phyloP scores from a whole-genome alignment of 2,329 filamentous ascomycete species.

The Curvularia lunata region DNA sequence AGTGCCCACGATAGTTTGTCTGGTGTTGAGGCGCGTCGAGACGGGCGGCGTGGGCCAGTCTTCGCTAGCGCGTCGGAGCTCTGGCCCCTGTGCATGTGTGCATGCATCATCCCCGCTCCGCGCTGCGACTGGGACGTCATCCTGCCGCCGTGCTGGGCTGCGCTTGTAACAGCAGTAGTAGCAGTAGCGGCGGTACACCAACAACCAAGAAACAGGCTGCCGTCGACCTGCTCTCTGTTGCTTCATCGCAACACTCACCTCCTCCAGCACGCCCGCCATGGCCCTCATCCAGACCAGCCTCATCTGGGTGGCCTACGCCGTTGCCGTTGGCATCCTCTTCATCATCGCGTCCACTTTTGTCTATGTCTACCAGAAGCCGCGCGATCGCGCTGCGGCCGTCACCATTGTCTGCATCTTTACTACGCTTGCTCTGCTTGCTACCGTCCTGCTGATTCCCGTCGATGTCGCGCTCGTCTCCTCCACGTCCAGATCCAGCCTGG shows the following conservation, averaged over 20 bases:
- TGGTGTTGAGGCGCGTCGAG: conserved; percentile 28
- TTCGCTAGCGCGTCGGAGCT: conserved; percentile 18
- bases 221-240: not conserved
- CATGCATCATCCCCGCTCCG: conserved; percentile 17
- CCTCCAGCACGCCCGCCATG: conserved; percentile 51
- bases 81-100: conserved; percentile 11
- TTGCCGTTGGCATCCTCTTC: conserved; percentile 78
- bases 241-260: not conserved
- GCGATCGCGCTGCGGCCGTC: conserved; percentile 82
- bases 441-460: conserved; percentile 88
- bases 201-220: not conserved
- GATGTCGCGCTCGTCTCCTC: conserved; percentile 94
- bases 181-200: not conserved
- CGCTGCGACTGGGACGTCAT: conserved; percentile 19
- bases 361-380: conserved; percentile 87
- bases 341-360: conserved; percentile 82
- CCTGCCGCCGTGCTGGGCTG: conserved; percentile 3
- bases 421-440: conserved; percentile 85
- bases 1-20: conserved; percentile 15
- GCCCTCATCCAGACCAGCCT: conserved; percentile 82
- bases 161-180: not conserved
- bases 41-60: conserved; percentile 12
- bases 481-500: conserved; percentile 75
- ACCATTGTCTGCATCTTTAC: conserved; percentile 86
- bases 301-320: conserved; percentile 93